A percentile compares a stretch with the other conserved stretches of the same genome.
These are phyloP conservation scores for Pinus taeda DNA, from an alignment of 75 land plant genomes.

Conservation along the genomic window DNA sequence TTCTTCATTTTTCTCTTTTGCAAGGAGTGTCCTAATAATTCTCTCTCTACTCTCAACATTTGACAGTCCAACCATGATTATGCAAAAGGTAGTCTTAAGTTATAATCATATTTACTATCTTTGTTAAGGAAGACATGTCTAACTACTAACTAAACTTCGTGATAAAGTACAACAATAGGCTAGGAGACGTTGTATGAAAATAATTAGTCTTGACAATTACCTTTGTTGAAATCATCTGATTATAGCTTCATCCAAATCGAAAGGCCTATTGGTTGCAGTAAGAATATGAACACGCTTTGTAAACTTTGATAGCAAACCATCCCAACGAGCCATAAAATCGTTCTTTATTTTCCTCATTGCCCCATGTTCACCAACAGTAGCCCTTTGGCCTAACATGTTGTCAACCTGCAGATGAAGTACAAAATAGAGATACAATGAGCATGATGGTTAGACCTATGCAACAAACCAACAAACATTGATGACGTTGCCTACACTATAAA, in stretches of 20 bases:
- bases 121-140: background rate
- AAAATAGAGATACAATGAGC: too few species aligned
- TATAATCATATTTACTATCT: background rate
- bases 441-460: too few species aligned
- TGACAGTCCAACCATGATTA: constrained; percentile 40
- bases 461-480: too few species aligned
- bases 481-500: too few species aligned
- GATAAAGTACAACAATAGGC: too few species aligned
- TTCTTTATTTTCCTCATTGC: constrained; percentile 4
- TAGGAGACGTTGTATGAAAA: background rate
- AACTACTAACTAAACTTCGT: too few species aligned
- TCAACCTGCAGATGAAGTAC: too few species aligned
- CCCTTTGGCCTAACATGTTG: too few species aligned
- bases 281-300: constrained; percentile 35
- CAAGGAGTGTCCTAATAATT: constrained; percentile 37
- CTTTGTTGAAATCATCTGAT: constrained; percentile 48
- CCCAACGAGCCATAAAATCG: constrained; percentile 50
- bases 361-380: too few species aligned
- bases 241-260: constrained; percentile 52
- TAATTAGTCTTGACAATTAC: constrained; percentile 10
- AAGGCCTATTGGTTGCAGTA: constrained; percentile 53
- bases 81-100: constrained; percentile 8
- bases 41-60: constrained; percentile 42
- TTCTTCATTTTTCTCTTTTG: constrained; percentile 28
- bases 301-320: constrained; percentile 37